Evolutionary conservation across 139 green algal genomes (phyloP).

Genomic region (Desmodesmus armatus): DNA sequence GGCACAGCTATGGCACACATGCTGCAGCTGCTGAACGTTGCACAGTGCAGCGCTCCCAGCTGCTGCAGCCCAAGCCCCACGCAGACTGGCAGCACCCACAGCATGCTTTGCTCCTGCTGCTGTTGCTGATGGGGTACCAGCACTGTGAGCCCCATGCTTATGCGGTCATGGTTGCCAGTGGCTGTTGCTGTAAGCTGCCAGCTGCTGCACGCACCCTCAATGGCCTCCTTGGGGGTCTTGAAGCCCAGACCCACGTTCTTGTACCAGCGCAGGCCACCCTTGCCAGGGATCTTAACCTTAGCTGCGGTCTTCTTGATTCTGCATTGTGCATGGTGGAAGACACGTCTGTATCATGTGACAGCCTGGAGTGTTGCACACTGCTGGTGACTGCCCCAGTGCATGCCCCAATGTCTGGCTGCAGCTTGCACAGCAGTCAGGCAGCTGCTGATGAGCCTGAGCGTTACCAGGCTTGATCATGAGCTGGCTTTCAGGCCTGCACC

Average conservation of each 20-base stretch:
- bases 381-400: background rate
- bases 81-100: background rate
- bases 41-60: background rate
- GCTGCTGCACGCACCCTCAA: slow-evolving; percentile 89
- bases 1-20: no score
- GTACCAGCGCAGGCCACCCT: slow-evolving; percentile 90
- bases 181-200: background rate
- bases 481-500: no score
- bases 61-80: background rate
- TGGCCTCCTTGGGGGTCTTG: slow-evolving; percentile 98
- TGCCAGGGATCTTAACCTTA: slow-evolving; percentile 88
- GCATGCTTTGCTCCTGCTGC: slow-evolving; percentile 1
- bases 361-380: no score
- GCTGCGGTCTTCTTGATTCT: slow-evolving; percentile 79
- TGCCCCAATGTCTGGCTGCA: no score
- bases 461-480: no score
- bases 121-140: background rate
- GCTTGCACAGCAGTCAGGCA: no score
- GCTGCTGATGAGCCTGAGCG: no score
- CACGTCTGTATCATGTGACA: no score
- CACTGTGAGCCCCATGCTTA: background rate
- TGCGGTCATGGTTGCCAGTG: background rate
- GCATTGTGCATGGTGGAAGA: background rate
- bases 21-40: no score
- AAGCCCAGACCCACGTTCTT: slow-evolving; percentile 98